Evolutionary conservation across 192 early-diverging fungal species (phyloP).

Genomic region (Coemansia pectinata): DNA sequence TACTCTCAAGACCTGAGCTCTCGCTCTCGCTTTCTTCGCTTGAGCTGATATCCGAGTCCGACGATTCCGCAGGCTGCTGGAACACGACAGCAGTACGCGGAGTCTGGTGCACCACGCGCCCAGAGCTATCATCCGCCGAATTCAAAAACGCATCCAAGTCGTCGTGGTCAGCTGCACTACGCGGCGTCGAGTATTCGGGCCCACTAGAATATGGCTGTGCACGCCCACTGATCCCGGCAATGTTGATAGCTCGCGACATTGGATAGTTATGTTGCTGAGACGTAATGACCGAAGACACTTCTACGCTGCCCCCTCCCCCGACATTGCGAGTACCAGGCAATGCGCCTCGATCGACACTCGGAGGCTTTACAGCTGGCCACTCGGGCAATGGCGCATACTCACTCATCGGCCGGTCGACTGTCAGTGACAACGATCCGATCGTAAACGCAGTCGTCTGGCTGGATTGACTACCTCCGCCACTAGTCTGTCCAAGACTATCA

Average conservation of each 20-base stretch:
- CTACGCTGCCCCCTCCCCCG: neutral
- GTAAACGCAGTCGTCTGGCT: constrained; percentile 45
- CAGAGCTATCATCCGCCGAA: constrained; percentile 19
- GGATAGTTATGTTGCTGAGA: neutral
- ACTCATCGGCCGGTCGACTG: constrained; percentile 57
- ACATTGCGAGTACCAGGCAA: constrained; percentile 5
- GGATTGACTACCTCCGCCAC: neutral
- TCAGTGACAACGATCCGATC: constrained; percentile 67
- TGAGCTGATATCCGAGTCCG: constrained; percentile 11
- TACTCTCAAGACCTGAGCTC: neutral
- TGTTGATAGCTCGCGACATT: constrained; percentile 26
- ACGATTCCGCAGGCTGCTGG: constrained; percentile 18
- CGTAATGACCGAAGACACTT: neutral
- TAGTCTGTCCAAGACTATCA: neutral
- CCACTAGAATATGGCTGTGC: constrained; percentile 12
- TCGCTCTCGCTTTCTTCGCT: neutral
- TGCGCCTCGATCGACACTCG: neutral
- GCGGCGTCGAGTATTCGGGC: constrained; percentile 42
- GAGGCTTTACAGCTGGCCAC: constrained; percentile 58
- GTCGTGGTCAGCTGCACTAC: constrained; percentile 27
- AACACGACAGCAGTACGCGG: constrained; percentile 26
- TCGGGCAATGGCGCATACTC: constrained; percentile 82
- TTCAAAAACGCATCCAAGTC: constrained; percentile 53
- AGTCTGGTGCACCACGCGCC: neutral
- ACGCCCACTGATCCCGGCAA: constrained; percentile 49